A percentile compares a stretch with the other conserved stretches of the same genome.
These are phyloP conservation scores for Alternaria sp. DNA, from an alignment of 2,329 filamentous ascomycete species.

Conservation along the genomic window DNA sequence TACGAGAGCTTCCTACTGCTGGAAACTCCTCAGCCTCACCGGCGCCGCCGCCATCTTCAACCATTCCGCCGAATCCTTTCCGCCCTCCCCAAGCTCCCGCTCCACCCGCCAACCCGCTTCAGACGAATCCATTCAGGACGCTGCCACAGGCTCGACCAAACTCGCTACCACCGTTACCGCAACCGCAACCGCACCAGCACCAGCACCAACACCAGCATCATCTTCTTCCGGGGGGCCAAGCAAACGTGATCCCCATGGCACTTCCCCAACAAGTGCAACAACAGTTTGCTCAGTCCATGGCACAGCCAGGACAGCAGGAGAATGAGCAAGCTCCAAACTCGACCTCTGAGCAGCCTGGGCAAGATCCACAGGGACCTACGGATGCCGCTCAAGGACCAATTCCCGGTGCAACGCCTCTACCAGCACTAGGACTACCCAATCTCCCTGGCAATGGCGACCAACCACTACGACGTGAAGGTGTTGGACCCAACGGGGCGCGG, in stretches of 20 bases:
- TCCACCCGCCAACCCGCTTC: constrained; percentile 32
- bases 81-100: constrained; percentile 29
- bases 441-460: constrained; percentile 45
- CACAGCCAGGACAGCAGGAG: constrained; percentile 25
- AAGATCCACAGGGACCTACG: constrained; percentile 18
- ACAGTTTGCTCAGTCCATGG: constrained; percentile 37
- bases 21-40: constrained; percentile 21
- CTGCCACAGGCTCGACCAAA: constrained; percentile 39
- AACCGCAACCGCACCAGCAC: no score
- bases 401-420: constrained; percentile 6
- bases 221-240: constrained; percentile 21
- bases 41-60: constrained; percentile 39
- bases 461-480: constrained; percentile 60
- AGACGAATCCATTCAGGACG: constrained; percentile 46
- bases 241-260: constrained; percentile 27
- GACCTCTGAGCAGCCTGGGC: constrained; percentile 13
- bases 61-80: constrained; percentile 53
- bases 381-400: constrained; percentile 19
- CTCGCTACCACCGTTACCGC: constrained; percentile 39
- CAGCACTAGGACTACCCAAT: constrained; percentile 11
- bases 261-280: constrained; percentile 38
- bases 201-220: constrained; percentile 36
- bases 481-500: constrained; percentile 62
- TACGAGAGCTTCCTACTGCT: constrained; percentile 44
- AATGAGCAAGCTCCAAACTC: constrained; percentile 11